Evolutionary conservation across 2,329 filamentous ascomycete genomes (phyloP).

Genomic region (Colletotrichum eremochloae): DNA sequence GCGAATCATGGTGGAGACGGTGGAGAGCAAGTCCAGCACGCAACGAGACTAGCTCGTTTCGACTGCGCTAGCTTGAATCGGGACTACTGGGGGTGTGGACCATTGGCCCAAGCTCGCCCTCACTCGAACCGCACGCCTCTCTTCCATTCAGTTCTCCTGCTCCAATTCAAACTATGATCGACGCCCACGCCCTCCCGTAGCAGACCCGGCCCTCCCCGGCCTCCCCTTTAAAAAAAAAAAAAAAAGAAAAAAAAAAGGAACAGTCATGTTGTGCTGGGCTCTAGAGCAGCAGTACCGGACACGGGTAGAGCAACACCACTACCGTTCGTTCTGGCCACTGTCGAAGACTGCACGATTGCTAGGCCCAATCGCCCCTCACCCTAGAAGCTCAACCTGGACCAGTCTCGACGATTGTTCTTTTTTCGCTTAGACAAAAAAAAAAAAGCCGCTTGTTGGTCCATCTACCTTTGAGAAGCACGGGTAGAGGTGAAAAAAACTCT

Average conservation of each 20-base stretch:
- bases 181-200: slow-evolving; percentile 35
- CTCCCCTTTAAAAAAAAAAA: not conserved
- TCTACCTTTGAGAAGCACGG: not conserved
- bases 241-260: not conserved
- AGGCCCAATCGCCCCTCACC: slow-evolving; percentile 4
- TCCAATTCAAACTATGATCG: slow-evolving; percentile 39
- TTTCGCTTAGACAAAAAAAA: slow-evolving; percentile 7
- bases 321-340: slow-evolving; percentile 22
- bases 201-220: slow-evolving; percentile 30
- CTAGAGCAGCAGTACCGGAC: not conserved
- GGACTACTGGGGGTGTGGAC: not conserved
- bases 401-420: slow-evolving; percentile 27
- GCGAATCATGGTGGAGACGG: slow-evolving; percentile 17
- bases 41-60: slow-evolving; percentile 21
- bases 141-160: slow-evolving; percentile 17
- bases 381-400: not conserved
- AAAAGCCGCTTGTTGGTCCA: not conserved
- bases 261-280: slow-evolving; percentile 29
- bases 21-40: slow-evolving; percentile 18
- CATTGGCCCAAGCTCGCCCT: slow-evolving; percentile 8
- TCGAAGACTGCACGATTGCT: slow-evolving; percentile 8
- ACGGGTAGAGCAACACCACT: slow-evolving; percentile 14
- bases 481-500: not conserved
- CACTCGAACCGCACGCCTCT: slow-evolving; percentile 3
- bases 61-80: not conserved